Evolutionary conservation across 768 basidiomycete species (phyloP), one percentile per base, ranked within the genome.

Genomic region (Boletus barrowsii): DNA sequence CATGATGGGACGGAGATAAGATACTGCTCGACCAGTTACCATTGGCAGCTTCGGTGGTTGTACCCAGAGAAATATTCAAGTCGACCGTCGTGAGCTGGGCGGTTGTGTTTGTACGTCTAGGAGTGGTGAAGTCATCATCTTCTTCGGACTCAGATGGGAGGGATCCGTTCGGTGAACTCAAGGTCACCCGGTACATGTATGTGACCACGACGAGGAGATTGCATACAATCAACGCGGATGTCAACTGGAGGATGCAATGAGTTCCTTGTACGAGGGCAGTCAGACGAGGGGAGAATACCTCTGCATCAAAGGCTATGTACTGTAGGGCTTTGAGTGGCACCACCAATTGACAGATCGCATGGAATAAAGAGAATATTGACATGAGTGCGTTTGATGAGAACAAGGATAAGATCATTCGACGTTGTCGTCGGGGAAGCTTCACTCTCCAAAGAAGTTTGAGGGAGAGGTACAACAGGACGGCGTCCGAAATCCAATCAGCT

Each of bases 401-500:
- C 17, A 57, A 35, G 33, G 26, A 52, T 13, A 63, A 15, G 26
- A 58, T 51, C 62, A 63, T 63, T 24, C 45, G 46, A 37, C 49
- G 62, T 22, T 57, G 58, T 47, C 53, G 26, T 35, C 14, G 29
- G 11, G 62, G 58, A 46, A 63, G 62, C 13, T 41, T 55, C 26
- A 64, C 33, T 17, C 40, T 40, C 62, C 62, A 55, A 29, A 63
- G 53, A 8, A 63, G 43, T 26, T 63, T 60, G 30, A 63, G 29
- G 0, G 58, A 43, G 4, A 63, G 29, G 4, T 20, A 10, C 15
- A 60, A 13, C 1, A 41, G 42, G 0, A 10, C 10, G 5, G 30
- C 22, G 18, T 60, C 61, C 5, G 49, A 24, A 6, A 26, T 6
- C 18, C 54, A 63, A 32, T 47, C 43, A 13, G 22, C 62, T 62